Evolutionary conservation across 257 asterid genomes (phyloP).

Genomic region (Ballota nigra): DNA sequence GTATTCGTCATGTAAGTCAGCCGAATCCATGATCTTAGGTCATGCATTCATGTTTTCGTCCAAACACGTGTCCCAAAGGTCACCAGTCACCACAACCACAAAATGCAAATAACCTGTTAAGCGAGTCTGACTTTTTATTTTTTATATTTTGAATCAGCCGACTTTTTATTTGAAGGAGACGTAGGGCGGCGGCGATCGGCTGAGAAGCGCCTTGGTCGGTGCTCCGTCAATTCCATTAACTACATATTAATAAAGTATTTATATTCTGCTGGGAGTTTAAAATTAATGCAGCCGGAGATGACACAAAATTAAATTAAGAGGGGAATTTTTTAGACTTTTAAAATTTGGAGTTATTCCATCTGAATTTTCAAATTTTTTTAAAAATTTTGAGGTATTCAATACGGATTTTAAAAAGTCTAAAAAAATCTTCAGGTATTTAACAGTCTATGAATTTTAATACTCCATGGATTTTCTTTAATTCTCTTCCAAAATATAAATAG

Average conservation of each 20-base stretch:
- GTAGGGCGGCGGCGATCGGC: constrained; percentile 17
- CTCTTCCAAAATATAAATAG: too few species aligned
- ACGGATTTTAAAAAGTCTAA: too few species aligned
- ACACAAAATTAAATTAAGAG: neutral
- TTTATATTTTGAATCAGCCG: too few species aligned
- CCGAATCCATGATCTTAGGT: too few species aligned
- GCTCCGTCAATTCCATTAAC: neutral
- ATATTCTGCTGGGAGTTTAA: neutral
- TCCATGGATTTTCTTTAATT: too few species aligned
- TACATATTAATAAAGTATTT: neutral
- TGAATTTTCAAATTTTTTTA: too few species aligned
- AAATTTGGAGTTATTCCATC: too few species aligned
- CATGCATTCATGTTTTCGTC: too few species aligned
- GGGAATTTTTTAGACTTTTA: neutral
- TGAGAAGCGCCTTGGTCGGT: constrained; percentile 16
- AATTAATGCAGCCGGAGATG: neutral
- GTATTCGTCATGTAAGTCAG: too few species aligned
- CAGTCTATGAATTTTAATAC: too few species aligned
- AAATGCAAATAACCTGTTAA: neutral
- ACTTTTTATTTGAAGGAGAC: constrained; percentile 12
- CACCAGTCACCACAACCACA: neutral
- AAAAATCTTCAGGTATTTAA: too few species aligned
- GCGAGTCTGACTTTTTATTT: neutral
- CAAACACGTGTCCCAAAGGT: neutral
- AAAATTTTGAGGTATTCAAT: too few species aligned